Evolutionary conservation across 495 filamentous ascomycete genomes (phyloP).

Genomic region (Aspergillus nanangensis): DNA sequence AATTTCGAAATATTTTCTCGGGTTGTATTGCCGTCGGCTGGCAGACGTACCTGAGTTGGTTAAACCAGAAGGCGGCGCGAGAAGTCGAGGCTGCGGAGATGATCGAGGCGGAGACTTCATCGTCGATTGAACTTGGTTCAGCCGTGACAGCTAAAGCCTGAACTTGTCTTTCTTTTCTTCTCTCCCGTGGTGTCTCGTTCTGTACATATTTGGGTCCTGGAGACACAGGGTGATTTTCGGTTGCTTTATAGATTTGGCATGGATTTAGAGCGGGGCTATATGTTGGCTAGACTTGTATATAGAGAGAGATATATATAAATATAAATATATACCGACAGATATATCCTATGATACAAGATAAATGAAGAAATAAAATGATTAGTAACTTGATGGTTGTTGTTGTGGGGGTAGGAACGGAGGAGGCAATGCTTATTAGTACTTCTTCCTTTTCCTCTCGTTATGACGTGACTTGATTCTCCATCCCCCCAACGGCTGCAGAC

Average conservation of each 20-base stretch:
- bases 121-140: constrained; percentile 6
- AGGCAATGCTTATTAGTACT: too few species aligned
- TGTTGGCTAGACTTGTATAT: constrained; percentile 1
- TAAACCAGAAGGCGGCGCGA: constrained; percentile 71
- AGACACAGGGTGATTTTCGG: constrained; percentile 1
- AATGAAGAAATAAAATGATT: not conserved
- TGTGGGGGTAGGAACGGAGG: too few species aligned
- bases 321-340: not conserved
- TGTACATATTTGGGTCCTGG: constrained; percentile 6
- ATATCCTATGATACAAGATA: not conserved
- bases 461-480: constrained; percentile 14
- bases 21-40: constrained; percentile 77
- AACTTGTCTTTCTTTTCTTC: not conserved
- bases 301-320: too few species aligned
- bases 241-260: constrained; percentile 13
- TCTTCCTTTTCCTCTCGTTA: not conserved
- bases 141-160: constrained; percentile 25
- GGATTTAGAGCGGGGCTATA: not conserved
- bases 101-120: constrained; percentile 13
- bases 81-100: constrained; percentile 39
- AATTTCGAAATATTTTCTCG: constrained; percentile 75
- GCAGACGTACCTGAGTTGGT: constrained; percentile 83
- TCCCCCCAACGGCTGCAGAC: constrained; percentile 22
- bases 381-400: too few species aligned
- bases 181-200: not conserved